Percentiles rank a stretch among this genome's conserved stretches.
Conservation (phyloP, 345 rosid species). For the Arabis alpina region DNA sequence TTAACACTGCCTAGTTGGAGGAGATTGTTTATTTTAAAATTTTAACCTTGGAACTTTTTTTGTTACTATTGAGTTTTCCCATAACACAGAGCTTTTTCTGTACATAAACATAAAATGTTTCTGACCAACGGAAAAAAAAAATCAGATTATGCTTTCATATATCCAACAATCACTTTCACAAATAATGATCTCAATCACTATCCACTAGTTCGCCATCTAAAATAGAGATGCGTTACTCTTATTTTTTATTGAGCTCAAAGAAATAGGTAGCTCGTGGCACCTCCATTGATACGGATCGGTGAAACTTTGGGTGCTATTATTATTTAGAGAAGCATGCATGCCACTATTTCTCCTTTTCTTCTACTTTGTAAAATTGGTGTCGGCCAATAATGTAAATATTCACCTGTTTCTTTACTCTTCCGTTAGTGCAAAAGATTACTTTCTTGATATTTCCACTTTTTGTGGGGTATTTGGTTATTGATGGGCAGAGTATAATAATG, state of each 20-base stretch:
- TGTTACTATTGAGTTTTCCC: not conserved
- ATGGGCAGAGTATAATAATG: conserved; percentile 34
- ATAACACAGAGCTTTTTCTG: not conserved
- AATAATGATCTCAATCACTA: not conserved
- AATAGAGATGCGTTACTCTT: not conserved
- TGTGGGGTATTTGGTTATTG: conserved; percentile 43
- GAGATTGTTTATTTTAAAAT: not conserved
- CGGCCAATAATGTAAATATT: conserved; percentile 32
- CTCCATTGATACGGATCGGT: conserved; percentile 8
- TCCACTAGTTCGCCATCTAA: not conserved
- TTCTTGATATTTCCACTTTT: conserved; percentile 34
- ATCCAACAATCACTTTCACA: not conserved
- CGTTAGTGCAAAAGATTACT: conserved; percentile 37
- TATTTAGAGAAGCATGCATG: conserved; percentile 13
- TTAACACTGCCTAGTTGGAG: not conserved
- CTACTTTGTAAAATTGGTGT: conserved; percentile 15
- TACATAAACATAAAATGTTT: not conserved
- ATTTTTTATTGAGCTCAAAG: not conserved
- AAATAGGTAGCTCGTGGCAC: not conserved
- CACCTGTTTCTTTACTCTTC: conserved; percentile 37
- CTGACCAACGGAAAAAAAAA: not conserved
- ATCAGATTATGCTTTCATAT: not conserved
- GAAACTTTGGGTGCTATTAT: not conserved
- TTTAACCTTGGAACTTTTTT: not conserved
- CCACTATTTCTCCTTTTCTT: conserved; percentile 20